Evolutionary conservation across 495 filamentous ascomycete genomes (phyloP).

Genomic region (Penicillium crystallinum): DNA sequence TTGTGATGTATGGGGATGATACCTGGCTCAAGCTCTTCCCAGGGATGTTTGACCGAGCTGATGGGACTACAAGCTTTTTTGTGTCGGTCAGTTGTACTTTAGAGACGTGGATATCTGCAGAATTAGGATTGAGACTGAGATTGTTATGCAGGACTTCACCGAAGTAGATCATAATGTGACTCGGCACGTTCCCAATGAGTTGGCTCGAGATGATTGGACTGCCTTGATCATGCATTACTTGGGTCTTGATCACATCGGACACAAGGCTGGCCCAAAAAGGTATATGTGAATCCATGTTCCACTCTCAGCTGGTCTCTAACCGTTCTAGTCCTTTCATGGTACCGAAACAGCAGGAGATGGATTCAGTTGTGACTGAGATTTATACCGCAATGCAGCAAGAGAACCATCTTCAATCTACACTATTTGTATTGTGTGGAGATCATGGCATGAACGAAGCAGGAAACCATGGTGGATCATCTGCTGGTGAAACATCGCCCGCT

Average conservation of each 20-base stretch:
- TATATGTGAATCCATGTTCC: constrained; percentile 20
- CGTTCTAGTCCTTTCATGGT: constrained; percentile 73
- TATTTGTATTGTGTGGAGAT: constrained; percentile 86
- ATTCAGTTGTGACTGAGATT: constrained; percentile 68
- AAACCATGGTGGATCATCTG: constrained; percentile 89
- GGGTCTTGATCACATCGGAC: constrained; percentile 94
- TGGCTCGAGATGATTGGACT: constrained; percentile 78
- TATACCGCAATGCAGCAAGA: constrained; percentile 68
- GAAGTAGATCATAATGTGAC: constrained; percentile 99
- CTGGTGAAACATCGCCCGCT: constrained; percentile 89
- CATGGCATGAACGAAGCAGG: constrained; percentile 99
- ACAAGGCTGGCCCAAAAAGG: constrained; percentile 90
- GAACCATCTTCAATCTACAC: constrained; percentile 64
- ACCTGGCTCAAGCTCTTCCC: constrained; percentile 98
- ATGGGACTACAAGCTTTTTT: constrained; percentile 97
- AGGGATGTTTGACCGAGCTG: constrained; percentile 71
- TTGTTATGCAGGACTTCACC: constrained; percentile 73
- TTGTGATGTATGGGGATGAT: constrained; percentile 96
- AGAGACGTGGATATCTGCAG: background rate
- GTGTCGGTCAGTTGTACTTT: constrained; percentile 69
- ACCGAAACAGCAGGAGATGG: constrained; percentile 93
- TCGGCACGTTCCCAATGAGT: constrained; percentile 73
- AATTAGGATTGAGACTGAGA: constrained; percentile 19
- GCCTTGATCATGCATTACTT: constrained; percentile 93
- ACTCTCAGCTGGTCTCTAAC: constrained; percentile 9